Evolutionary conservation across 805 yeast species (phyloP).

Genomic region (Starmerella gropengiesseri): DNA sequence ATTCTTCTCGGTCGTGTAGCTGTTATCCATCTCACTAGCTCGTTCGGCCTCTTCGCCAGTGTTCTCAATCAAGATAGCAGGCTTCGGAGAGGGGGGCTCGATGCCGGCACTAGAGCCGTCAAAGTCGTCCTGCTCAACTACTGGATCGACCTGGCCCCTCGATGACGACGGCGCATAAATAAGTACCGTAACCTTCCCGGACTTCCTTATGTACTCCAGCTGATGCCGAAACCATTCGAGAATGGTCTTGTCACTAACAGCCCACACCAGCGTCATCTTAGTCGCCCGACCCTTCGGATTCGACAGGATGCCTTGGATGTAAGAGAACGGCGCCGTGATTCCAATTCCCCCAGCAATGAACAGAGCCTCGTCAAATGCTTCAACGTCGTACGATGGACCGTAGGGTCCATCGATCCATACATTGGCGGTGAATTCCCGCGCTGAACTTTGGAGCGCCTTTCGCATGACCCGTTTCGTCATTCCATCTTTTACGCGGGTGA

Average conservation of each 20-base stretch:
- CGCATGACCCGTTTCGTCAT: slow-evolving; percentile 37
- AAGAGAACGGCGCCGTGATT: slow-evolving; percentile 42
- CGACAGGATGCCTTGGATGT: slow-evolving; percentile 31
- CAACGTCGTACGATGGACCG: slow-evolving; percentile 37
- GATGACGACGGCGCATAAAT: slow-evolving; percentile 5
- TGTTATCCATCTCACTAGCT: no score
- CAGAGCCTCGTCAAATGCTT: slow-evolving; percentile 32
- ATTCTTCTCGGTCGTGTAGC: no score
- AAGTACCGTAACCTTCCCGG: slow-evolving; percentile 11
- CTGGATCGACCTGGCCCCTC: not conserved
- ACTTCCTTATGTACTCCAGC: slow-evolving; percentile 27
- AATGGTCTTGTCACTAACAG: slow-evolving; percentile 42
- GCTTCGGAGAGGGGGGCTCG: not conserved
- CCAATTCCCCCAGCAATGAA: slow-evolving; percentile 52
- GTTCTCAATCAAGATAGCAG: not conserved
- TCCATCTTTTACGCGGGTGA: slow-evolving; percentile 37
- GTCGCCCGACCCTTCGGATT: not conserved
- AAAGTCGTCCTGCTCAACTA: not conserved
- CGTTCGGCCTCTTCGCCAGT: not conserved
- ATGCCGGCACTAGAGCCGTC: not conserved
- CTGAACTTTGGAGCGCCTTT: slow-evolving; percentile 26
- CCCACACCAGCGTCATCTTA: slow-evolving; percentile 46
- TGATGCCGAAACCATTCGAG: slow-evolving; percentile 41
- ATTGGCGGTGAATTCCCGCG: slow-evolving; percentile 23
- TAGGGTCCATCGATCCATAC: slow-evolving; percentile 55